A percentile compares a stretch with the other conserved stretches of the same genome.
Conservation (phyloP, 345 rosid species). For the Eucalyptus sideroxylon region DNA sequence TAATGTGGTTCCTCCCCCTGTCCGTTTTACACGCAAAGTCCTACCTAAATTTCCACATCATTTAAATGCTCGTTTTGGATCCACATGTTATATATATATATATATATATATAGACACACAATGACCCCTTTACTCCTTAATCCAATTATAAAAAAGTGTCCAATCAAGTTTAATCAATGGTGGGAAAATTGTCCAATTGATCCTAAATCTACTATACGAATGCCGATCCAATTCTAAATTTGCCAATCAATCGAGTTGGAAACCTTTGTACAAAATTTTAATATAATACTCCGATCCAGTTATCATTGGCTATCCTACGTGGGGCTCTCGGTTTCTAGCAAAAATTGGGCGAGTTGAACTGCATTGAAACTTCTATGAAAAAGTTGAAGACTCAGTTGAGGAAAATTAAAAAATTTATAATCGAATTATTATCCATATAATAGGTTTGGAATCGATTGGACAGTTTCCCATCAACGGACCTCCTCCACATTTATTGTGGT, state of each 20-base stretch:
- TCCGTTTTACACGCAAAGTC: not conserved
- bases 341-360: no score
- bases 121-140: not conserved
- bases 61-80: not conserved
- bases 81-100: no score
- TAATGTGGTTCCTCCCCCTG: not conserved
- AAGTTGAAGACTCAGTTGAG: accelerated
- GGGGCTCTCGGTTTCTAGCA: no score
- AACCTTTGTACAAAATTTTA: not conserved
- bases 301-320: accelerated
- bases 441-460: not conserved
- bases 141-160: not conserved
- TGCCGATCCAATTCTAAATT: accelerated
- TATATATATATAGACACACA: no score
- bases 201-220: accelerated
- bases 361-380: no score
- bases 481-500: not conserved
- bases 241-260: not conserved
- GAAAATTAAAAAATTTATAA: no score
- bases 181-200: not conserved
- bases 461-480: no score
- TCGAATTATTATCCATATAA: not conserved
- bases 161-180: not conserved
- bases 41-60: not conserved
- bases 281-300: accelerated